These are phyloP conservation scores for Arctium lappa DNA, from an alignment of 129 eudicot species.

Conservation along the genomic window DNA sequence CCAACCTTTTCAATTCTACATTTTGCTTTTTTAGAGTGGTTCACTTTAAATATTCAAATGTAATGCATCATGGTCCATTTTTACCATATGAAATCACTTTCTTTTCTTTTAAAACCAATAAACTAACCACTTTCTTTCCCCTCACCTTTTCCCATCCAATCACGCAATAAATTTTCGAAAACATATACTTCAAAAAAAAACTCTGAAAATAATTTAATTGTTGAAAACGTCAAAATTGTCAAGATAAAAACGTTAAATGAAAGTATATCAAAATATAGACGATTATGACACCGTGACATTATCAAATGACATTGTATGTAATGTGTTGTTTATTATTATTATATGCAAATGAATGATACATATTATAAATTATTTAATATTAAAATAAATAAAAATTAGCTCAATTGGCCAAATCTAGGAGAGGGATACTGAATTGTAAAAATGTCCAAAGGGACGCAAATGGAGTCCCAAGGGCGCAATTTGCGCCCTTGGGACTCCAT, in stretches of 20 bases:
- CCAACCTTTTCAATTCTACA: neutral
- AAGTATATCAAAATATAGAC: too few relatives aligned
- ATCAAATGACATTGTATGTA: neutral
- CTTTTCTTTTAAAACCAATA: slow-evolving; percentile 1
- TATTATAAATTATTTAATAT: too few relatives aligned
- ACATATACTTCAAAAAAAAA: neutral
- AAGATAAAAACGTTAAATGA: too few relatives aligned
- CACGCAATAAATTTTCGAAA: neutral
- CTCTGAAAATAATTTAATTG: neutral
- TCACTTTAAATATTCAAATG: slow-evolving; percentile 6
- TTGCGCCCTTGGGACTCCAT: too few relatives aligned
- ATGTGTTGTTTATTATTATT: neutral
- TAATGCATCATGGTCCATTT: neutral
- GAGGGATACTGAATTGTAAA: too few relatives aligned
- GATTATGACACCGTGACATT: neutral
- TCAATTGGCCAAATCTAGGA: too few relatives aligned
- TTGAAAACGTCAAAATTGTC: too few relatives aligned
- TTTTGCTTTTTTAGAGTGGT: neutral
- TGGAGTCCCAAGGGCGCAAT: too few relatives aligned
- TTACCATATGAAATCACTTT: neutral
- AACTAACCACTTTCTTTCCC: neutral
- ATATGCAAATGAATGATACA: too few relatives aligned
- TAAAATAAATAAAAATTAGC: too few relatives aligned
- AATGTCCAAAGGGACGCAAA: too few relatives aligned
- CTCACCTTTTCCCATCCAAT: slow-evolving; percentile 24